Conservation (phyloP, 2,329 filamentous ascomycete species). For the Daldinia eschscholtzii region DNA sequence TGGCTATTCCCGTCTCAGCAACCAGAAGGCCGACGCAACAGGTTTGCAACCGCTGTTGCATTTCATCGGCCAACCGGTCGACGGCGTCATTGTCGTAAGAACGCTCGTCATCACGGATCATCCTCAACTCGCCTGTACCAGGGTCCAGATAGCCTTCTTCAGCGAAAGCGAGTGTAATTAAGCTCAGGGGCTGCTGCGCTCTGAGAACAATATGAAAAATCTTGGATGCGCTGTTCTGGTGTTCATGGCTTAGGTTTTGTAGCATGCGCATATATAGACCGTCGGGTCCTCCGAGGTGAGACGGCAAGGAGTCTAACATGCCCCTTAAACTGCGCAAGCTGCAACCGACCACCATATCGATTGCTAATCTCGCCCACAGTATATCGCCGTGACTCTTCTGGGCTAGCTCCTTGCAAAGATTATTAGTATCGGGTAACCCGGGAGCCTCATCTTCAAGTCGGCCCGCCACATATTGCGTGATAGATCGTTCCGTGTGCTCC, state of each 20-base stretch:
- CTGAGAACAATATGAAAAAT: constrained; percentile 51
- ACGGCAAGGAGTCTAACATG: constrained; percentile 50
- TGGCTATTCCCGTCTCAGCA: constrained; percentile 43
- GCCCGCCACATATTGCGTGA: constrained; percentile 50
- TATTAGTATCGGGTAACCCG: constrained; percentile 49
- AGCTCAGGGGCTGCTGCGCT: constrained; percentile 51
- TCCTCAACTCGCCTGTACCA: constrained; percentile 44
- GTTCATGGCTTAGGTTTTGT: constrained; percentile 47
- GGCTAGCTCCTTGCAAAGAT: constrained; percentile 49
- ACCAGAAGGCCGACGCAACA: constrained; percentile 50
- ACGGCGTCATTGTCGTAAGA: constrained; percentile 42
- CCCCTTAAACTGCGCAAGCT: constrained; percentile 48
- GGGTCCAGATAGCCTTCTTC: constrained; percentile 49
- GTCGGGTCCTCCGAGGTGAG: constrained; percentile 50
- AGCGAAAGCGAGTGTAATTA: constrained; percentile 51
- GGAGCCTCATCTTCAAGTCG: constrained; percentile 51
- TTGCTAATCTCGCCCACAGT: constrained; percentile 51
- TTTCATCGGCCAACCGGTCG: constrained; percentile 45
- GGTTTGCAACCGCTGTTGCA: constrained; percentile 46
- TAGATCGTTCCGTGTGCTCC: constrained; percentile 49
- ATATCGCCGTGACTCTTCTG: constrained; percentile 50
- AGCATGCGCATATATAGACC: constrained; percentile 54
- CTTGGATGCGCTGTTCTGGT: constrained; percentile 48
- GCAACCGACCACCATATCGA: constrained; percentile 51
- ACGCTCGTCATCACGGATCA: constrained; percentile 41